Percentiles rank a stretch among this genome's conserved stretches.
Evolutionary conservation across 129 eudicot genomes (phyloP).

Genomic region (carrot (Daucus carota)): DH1_v3.0 NC_030385.2:29786501-29787000

Average conservation of each 20-base stretch:
- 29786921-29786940: background rate
- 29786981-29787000: background rate
- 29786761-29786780: background rate
- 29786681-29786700: background rate
- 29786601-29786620: background rate
- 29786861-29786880: background rate
- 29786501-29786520: background rate
- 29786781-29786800: background rate
- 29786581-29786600: background rate
- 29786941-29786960: background rate
- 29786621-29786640: background rate
- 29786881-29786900: background rate
- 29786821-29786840: background rate
- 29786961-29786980: background rate
- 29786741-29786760: background rate
- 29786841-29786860: background rate
- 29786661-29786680: background rate
- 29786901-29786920: background rate
- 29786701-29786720: background rate
- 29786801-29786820: background rate
- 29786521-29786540: background rate
- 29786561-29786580: background rate
- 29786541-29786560: background rate
- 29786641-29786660: background rate
- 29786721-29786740: background rate